These are phyloP conservation scores for Aspergillus sp. DNA, from an alignment of 2,329 filamentous ascomycete genomes.

Conservation along the genomic window DNA sequence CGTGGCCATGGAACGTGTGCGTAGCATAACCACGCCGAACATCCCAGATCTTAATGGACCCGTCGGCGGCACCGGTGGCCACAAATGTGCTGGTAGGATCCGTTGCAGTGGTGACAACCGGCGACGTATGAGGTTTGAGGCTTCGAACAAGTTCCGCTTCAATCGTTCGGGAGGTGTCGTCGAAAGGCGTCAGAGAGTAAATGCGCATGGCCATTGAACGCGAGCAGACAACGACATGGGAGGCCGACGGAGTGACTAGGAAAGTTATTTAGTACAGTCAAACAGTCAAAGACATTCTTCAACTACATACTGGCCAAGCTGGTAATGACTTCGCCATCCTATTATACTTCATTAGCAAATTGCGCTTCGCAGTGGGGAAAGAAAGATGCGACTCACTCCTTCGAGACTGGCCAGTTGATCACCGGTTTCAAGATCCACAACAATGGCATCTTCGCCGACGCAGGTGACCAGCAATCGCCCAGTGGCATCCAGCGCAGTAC, in stretches of 20 bases:
- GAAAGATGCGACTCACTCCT: conserved; percentile 61
- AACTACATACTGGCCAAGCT: conserved; percentile 42
- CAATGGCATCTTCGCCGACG: conserved; percentile 84
- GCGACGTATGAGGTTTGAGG: conserved; percentile 84
- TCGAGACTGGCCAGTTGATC: conserved; percentile 81
- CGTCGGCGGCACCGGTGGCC: conserved; percentile 90
- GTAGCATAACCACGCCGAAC: conserved; percentile 86
- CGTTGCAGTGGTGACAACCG: conserved; percentile 80
- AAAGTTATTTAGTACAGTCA: neutral
- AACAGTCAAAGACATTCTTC: conserved; percentile 1
- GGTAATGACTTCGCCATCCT: conserved; percentile 64
- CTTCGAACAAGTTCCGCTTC: conserved; percentile 71
- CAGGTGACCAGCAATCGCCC: conserved; percentile 83
- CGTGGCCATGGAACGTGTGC: conserved; percentile 91
- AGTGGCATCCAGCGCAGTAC: conserved; percentile 76
- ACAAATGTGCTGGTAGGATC: conserved; percentile 86
- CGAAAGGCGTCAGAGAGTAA: conserved; percentile 67
- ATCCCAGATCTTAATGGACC: conserved; percentile 95
- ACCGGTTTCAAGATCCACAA: conserved; percentile 82
- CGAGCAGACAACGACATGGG: conserved; percentile 87
- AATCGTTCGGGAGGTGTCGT: conserved; percentile 56
- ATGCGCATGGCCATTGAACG: conserved; percentile 95
- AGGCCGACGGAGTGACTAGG: conserved; percentile 79
- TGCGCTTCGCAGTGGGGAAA: conserved; percentile 1
- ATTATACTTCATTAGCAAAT: conserved; percentile 17